A percentile compares a stretch with the other conserved stretches of the same genome.
Evolutionary conservation across 495 filamentous ascomycete genomes (phyloP).

Genomic region (Xylaria cubensis): DNA sequence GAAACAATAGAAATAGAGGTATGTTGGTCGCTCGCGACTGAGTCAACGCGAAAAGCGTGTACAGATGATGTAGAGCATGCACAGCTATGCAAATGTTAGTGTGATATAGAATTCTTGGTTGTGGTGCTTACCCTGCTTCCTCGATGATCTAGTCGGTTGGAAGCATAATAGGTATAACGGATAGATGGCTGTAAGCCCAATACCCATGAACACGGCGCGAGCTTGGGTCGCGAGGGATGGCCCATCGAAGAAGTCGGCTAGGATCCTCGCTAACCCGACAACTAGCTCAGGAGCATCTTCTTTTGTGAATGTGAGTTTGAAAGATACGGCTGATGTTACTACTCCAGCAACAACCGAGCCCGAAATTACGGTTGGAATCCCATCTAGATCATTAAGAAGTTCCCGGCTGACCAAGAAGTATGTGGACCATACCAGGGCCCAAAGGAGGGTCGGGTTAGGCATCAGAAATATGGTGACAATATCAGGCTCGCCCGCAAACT

Average conservation of each 20-base stretch:
- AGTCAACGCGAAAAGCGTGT: slow-evolving; percentile 81
- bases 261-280: slow-evolving; percentile 51
- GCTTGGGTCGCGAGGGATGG: slow-evolving; percentile 59
- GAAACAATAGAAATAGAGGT: slow-evolving; percentile 80
- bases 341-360: slow-evolving; percentile 45
- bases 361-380: slow-evolving; percentile 40
- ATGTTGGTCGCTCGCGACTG: slow-evolving; percentile 84
- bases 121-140: slow-evolving; percentile 36
- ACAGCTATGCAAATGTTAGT: slow-evolving; percentile 39
- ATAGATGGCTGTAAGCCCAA: slow-evolving; percentile 52
- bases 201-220: slow-evolving; percentile 59
- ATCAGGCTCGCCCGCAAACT: slow-evolving; percentile 85
- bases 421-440: slow-evolving; percentile 73
- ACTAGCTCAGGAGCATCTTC: slow-evolving; percentile 89
- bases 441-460: slow-evolving; percentile 67
- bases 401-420: slow-evolving; percentile 60
- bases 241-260: slow-evolving; percentile 52
- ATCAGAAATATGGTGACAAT: slow-evolving; percentile 75
- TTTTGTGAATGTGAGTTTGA: slow-evolving; percentile 82
- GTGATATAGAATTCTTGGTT: slow-evolving; percentile 24
- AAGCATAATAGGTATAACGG: slow-evolving; percentile 39
- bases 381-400: slow-evolving; percentile 44
- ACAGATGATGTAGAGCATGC: slow-evolving; percentile 65
- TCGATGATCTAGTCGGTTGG: slow-evolving; percentile 32
- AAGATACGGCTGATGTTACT: slow-evolving; percentile 68